Percentiles rank a stretch among this genome's conserved stretches.
These are phyloP conservation scores for Neoarthrinium moseri DNA, from an alignment of 2,329 filamentous ascomycete genomes.

Conservation along the genomic window DNA sequence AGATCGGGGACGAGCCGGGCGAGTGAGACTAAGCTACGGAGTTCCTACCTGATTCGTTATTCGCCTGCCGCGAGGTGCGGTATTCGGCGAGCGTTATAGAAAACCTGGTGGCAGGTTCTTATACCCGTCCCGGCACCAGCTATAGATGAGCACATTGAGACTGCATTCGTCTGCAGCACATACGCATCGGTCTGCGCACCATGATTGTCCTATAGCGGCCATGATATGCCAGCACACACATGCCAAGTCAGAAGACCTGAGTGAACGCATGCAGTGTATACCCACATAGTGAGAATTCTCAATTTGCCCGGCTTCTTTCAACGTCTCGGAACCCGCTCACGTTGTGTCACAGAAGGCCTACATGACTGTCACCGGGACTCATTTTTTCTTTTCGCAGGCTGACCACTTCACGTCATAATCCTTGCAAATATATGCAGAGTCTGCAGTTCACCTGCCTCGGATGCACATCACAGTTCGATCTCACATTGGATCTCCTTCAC, in stretches of 20 bases:
- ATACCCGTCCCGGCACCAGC: constrained; percentile 3
- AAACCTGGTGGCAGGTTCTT: constrained; percentile 7
- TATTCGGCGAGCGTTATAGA: constrained; percentile 4
- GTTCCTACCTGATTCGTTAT: background rate
- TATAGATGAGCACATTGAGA: background rate
- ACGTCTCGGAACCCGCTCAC: too few species aligned
- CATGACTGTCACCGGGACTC: too few species aligned
- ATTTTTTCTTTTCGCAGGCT: too few species aligned
- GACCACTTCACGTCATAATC: constrained; percentile 5
- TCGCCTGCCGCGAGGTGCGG: constrained; percentile 12
- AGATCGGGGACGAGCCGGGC: constrained; percentile 76
- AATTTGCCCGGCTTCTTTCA: too few species aligned
- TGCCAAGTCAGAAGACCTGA: background rate
- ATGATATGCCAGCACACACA: background rate
- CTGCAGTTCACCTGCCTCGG: constrained; percentile 1
- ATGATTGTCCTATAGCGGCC: background rate
- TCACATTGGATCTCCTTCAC: background rate
- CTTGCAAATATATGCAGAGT: constrained; percentile 1
- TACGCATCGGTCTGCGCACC: background rate
- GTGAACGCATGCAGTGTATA: background rate
- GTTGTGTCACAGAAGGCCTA: background rate
- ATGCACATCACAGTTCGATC: background rate
- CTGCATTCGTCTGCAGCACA: background rate
- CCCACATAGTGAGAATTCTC: too few species aligned
- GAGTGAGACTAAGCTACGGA: constrained; percentile 39